Conservation (phyloP, 306 rosid species). For the Vachellia collinsii region DNA sequence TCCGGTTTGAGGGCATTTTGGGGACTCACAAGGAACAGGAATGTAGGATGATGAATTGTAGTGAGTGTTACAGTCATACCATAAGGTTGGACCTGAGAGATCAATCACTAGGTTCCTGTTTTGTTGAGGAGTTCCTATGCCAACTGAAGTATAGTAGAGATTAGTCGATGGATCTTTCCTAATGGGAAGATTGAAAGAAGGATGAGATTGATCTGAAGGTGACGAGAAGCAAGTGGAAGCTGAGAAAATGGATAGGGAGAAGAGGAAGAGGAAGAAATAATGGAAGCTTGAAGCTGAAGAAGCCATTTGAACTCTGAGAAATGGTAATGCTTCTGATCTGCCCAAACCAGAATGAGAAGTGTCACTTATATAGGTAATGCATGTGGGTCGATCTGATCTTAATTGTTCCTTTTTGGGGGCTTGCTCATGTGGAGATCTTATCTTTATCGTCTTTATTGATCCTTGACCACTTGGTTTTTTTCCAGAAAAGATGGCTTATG, state of each 20-base stretch:
- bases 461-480: background rate
- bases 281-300: background rate
- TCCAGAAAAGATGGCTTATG: constrained; percentile 26
- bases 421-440: background rate
- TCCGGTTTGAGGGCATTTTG: constrained; percentile 30
- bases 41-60: constrained; percentile 44
- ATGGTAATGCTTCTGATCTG: background rate
- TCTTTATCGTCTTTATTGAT: background rate
- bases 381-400: constrained; percentile 1
- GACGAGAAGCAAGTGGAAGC: background rate
- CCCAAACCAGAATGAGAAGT: background rate
- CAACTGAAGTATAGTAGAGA: constrained; percentile 41
- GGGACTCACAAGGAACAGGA: constrained; percentile 32
- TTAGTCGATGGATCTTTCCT: constrained; percentile 48
- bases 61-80: constrained; percentile 38
- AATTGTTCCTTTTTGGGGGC: background rate
- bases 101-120: constrained; percentile 42
- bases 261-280: constrained; percentile 18
- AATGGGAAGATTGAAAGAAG: constrained; percentile 36
- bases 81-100: constrained; percentile 43
- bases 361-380: background rate
- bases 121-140: constrained; percentile 47
- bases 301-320: constrained; percentile 3
- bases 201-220: constrained; percentile 15
- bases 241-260: background rate